Percentiles rank a stretch among this genome's conserved stretches.
Conservation (phyloP, 1,284 basidiomycete species). For the Phellopilus nigrolimitatus region DNA sequence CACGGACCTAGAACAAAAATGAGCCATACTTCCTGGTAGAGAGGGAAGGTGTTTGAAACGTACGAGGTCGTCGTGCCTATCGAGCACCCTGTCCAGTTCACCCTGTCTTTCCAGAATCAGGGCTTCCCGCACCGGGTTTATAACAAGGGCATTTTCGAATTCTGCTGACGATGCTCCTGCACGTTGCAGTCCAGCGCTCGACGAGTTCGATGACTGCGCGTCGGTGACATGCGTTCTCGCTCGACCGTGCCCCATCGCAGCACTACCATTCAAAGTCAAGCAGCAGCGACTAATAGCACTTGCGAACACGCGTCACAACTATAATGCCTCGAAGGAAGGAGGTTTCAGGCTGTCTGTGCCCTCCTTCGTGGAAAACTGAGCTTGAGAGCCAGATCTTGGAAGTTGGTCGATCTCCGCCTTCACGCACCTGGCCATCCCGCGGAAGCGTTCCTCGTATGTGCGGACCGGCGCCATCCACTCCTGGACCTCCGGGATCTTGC, state of each 20-base stretch:
- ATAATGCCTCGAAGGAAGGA: neutral
- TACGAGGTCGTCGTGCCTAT: constrained; percentile 73
- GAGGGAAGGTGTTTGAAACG: constrained; percentile 28
- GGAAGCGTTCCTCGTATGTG: too few species aligned
- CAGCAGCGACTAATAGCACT: neutral
- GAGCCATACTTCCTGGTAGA: constrained; percentile 13
- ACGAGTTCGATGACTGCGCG: constrained; percentile 1
- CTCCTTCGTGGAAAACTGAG: neutral
- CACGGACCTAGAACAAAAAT: constrained; percentile 53
- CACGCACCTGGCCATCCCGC: too few species aligned
- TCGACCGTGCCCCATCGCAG: constrained; percentile 1
- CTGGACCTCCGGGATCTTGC: too few species aligned
- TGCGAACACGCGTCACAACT: too few species aligned
- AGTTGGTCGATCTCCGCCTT: constrained; percentile 10
- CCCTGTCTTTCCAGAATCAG: constrained; percentile 54
- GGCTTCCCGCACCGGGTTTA: constrained; percentile 33
- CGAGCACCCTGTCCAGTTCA: constrained; percentile 54
- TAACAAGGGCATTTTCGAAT: neutral
- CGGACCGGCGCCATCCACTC: too few species aligned
- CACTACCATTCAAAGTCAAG: neutral
- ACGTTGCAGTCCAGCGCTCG: neutral
- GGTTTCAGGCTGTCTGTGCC: neutral
- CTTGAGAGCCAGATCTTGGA: neutral
- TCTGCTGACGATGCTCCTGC: neutral
- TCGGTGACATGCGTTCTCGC: constrained; percentile 4